These are phyloP conservation scores for Musa troglodytarum DNA, from an alignment of 176 grass and related monocot genomes.

Conservation along the genomic window DNA sequence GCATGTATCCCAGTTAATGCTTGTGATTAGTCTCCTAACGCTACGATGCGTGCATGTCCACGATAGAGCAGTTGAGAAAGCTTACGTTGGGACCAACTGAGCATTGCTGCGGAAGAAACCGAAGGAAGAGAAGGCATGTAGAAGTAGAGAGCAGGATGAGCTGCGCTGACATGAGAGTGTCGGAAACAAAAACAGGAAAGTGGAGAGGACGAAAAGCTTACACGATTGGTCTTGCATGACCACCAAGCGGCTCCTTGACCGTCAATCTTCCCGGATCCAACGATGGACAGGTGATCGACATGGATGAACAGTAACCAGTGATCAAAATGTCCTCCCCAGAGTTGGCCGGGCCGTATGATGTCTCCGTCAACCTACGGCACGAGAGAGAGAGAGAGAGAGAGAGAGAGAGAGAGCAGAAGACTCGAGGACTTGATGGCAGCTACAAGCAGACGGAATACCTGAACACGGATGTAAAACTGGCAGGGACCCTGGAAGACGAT, in stretches of 20 bases:
- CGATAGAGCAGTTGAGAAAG: not conserved
- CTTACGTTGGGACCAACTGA: not conserved
- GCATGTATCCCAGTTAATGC: not conserved
- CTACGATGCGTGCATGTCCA: no score
- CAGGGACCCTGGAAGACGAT: slow-evolving; percentile 1
- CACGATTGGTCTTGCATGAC: not conserved
- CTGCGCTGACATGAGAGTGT: no score
- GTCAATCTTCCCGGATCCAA: slow-evolving; percentile 7
- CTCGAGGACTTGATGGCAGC: no score
- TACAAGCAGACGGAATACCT: not conserved
- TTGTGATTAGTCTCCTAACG: no score
- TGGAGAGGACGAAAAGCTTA: not conserved
- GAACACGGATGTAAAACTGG: not conserved
- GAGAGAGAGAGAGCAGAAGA: no score
- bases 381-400: no score
- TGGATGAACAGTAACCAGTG: not conserved
- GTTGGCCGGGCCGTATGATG: not conserved
- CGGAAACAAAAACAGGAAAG: no score
- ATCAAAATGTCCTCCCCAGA: not conserved
- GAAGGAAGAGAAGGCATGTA: no score
- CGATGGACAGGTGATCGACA: not conserved
- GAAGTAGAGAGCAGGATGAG: no score
- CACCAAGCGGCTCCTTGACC: slow-evolving; percentile 5
- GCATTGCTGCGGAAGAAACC: slow-evolving; percentile 2
- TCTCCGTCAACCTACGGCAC: not conserved